These are phyloP conservation scores for Fomitopsis pulvina DNA, from an alignment of 768 basidiomycete genomes.

Conservation along the genomic window DNA sequence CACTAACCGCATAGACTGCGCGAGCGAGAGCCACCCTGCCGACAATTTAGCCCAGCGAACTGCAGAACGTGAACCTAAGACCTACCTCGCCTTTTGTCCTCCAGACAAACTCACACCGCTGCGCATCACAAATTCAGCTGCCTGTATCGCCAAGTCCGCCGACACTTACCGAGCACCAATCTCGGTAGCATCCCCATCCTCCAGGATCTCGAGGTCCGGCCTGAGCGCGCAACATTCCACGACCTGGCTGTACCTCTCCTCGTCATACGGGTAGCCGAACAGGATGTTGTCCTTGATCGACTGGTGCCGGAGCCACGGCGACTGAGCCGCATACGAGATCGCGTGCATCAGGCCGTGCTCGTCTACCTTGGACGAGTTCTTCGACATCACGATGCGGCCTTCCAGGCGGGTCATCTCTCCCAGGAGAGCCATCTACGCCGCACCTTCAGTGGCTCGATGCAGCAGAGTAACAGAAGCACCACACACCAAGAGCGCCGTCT, in stretches of 20 bases:
- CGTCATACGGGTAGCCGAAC: slow-evolving; percentile 50
- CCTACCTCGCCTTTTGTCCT: slow-evolving; percentile 74
- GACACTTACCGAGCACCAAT: slow-evolving; percentile 59
- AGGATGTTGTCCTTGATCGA: slow-evolving; percentile 56
- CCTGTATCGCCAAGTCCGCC: not conserved
- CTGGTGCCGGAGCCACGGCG: slow-evolving; percentile 38
- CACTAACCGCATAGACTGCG: slow-evolving; percentile 69
- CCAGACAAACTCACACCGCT: slow-evolving; percentile 74
- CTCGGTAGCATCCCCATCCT: slow-evolving; percentile 82
- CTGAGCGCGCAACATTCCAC: slow-evolving; percentile 80
- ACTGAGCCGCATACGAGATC: slow-evolving; percentile 43
- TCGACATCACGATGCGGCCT: slow-evolving; percentile 57
- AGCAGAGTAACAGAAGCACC: not conserved
- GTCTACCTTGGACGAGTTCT: slow-evolving; percentile 54
- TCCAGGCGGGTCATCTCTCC: slow-evolving; percentile 63
- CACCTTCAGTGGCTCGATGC: slow-evolving; percentile 16
- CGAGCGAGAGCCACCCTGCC: slow-evolving; percentile 75
- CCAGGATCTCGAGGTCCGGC: slow-evolving; percentile 77
- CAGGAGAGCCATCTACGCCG: slow-evolving; percentile 53
- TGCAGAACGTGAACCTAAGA: not conserved
- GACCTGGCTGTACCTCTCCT: slow-evolving; percentile 67
- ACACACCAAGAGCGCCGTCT: slow-evolving; percentile 68
- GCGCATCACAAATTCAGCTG: not conserved
- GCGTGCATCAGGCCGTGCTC: slow-evolving; percentile 51
- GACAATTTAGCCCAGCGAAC: not conserved